Base-by-base conservation (phyloP, 2,329 filamentous ascomycete species). In the Aulographum hederae region DNA sequence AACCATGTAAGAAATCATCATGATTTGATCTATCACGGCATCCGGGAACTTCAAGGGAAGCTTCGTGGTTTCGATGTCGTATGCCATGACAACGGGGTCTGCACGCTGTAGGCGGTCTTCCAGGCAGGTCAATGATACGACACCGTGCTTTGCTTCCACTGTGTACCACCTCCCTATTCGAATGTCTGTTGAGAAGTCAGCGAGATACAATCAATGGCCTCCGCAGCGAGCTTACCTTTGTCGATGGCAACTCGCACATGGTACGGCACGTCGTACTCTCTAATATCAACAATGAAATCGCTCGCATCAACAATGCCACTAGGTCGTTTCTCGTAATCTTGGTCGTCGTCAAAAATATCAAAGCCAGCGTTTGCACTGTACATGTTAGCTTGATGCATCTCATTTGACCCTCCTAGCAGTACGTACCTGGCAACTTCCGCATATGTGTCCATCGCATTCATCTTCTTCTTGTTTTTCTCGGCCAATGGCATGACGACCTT, bases 1-100 rank as follows among this genome's bases (percentile, higher is more conserved):
- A 45, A 98, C 95, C 91, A 98, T 98, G 61, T 98, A 98, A 19
- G 91, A 98, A 52, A 98, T 86, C 89, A 98, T 98, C 85, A 98
- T 98, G 48, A 98, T 78, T 51, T 93, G 86, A 56, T 98, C 89
- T 39, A 93, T 76, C 3, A 84, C 69, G 2, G 89, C 76, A 49
- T 98, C 91, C 17, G 89, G 91, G 44, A 98, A 98, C 53, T 98
- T 98, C 33, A 98, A 63, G 2, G 91, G 89, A 12, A 89, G 63
- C 49, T 98, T 98, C 4, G 81, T 86, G 2, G 89, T 98, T 56
- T 98, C 89, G 47, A 98, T 98, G 72, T 98, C 89, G 56, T 76
- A 98, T n/a, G 89, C 89, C 67, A 98, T 78, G 14, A 98, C 80
- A n/a, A 95, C 80, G 1, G 89, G 89, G 46, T 98, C 89, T 15